phyloP scores from a whole-genome alignment of 2,329 filamentous ascomycete species.

The Fonsecaea pugnacius region DNA sequence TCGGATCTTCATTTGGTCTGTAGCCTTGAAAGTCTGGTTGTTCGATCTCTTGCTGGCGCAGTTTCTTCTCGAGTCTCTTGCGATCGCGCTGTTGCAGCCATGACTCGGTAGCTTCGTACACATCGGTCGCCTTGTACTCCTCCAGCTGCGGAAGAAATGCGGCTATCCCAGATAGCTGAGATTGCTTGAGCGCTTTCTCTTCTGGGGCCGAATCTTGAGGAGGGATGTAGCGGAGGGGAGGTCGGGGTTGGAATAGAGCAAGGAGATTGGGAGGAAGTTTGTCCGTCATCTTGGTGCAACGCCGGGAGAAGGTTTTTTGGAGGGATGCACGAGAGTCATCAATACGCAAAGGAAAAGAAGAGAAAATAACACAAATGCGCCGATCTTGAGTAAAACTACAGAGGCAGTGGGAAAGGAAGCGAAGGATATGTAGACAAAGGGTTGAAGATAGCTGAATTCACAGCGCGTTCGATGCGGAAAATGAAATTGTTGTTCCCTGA shows the following conservation, averaged over 20 bases:
- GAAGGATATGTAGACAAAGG: not conserved
- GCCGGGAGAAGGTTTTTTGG: constrained; percentile 27
- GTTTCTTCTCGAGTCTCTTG: constrained; percentile 78
- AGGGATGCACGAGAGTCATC: constrained; percentile 9
- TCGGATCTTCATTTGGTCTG: constrained; percentile 80
- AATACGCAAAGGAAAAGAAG: constrained; percentile 7
- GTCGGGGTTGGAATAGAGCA: constrained; percentile 91
- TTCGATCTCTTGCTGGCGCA: constrained; percentile 63
- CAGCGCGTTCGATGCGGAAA: constrained; percentile 5
- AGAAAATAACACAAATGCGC: constrained; percentile 9
- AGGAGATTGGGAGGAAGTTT: constrained; percentile 91
- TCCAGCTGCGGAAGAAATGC: constrained; percentile 74
- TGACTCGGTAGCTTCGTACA: constrained; percentile 83
- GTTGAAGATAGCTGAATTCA: not conserved
- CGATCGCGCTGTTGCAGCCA: constrained; percentile 89
- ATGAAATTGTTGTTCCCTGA: not conserved
- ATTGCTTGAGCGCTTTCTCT: constrained; percentile 68
- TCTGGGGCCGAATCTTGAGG: constrained; percentile 82
- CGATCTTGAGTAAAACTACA: not conserved
- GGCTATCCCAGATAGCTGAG: constrained; percentile 72
- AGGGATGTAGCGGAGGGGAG: constrained; percentile 85
- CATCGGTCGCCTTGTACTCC: constrained; percentile 77
- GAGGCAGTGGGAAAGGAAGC: not conserved
- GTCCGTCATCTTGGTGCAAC: constrained; percentile 75
- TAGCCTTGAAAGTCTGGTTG: constrained; percentile 69